Base-by-base conservation (phyloP, 2,329 filamentous ascomycete genomes). In the Clonostachys solani region DNA sequence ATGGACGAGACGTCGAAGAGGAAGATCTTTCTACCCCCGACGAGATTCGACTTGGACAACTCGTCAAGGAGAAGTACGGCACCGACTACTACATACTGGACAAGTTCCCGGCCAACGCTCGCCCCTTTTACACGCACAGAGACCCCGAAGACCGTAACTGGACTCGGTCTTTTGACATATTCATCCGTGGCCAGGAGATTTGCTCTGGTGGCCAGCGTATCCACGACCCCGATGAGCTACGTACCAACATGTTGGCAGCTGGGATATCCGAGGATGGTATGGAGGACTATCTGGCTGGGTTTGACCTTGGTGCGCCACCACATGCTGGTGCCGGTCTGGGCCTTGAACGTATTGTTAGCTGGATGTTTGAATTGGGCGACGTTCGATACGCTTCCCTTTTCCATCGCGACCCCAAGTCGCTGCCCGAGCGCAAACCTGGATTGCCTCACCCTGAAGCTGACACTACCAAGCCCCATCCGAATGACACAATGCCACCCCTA, bases 111-210 rank as follows among this genome's bases (percentile, higher is more conserved):
- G 74, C 81, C 18, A 85, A 83, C 7, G 92, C 89, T 3, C 82
- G 92, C 40, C 92, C 92, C 1, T 96, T 96, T 68, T 96, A 96
- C 61, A 89, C 92, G 2, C 92, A 95, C 80, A 86, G 86, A 29
- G 89, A 95, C 52, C 79, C 85, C 2, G 74, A 84, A 15, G 81
- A 95, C 58, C 73, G 80, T 12, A 75, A 78, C 34, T 82, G 84
- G 63, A 96, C 92, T 44, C 95, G 95, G 63, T 95, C 92, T 0
- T 96, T 96, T 58, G 92, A 96, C 63, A 95, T 96, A 49, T 96
- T 96, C 69, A 79, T 96, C 40, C 86, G 92, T 33, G 92, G 92
- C 1, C 92, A 96, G 60, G 92, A 96, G 64, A 94, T 96, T 48
- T 84, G 92, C 42, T 92, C 89, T 1, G 92, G 92, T 56, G 92